Conservation (phyloP, 352 stramenopile species). For the Phytophthora fragariaefolia region DNA sequence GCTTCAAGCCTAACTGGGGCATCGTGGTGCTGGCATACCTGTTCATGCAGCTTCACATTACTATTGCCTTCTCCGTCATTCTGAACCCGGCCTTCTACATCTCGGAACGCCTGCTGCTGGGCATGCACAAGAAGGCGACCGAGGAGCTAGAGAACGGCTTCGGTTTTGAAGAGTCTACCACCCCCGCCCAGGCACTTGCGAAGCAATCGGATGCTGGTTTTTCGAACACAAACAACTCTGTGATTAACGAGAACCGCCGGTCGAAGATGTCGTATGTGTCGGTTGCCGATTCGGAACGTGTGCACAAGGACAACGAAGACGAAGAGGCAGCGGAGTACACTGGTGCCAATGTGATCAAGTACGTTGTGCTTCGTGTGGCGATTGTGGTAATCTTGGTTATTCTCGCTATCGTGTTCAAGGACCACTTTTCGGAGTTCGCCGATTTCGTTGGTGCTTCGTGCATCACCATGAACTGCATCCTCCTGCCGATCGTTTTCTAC, state of each 20-base stretch:
- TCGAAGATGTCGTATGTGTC: conserved; percentile 62
- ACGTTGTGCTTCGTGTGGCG: conserved; percentile 33
- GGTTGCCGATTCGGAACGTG: conserved; percentile 46
- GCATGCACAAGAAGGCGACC: conserved; percentile 52
- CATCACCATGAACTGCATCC: conserved; percentile 67
- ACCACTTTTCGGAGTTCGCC: conserved; percentile 65
- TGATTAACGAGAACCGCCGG: conserved; percentile 13
- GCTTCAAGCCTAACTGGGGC: conserved; percentile 52
- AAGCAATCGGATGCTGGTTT: conserved; percentile 33
- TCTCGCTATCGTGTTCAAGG: conserved; percentile 50
- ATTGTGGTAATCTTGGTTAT: conserved; percentile 50
- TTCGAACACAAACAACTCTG: conserved; percentile 18
- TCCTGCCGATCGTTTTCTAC: conserved; percentile 72
- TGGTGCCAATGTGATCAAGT: conserved; percentile 41
- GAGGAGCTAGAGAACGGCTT: conserved; percentile 39
- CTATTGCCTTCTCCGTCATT: conserved; percentile 54
- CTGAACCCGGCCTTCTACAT: conserved; percentile 57
- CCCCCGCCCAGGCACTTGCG: conserved; percentile 8
- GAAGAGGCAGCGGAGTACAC: conserved; percentile 43
- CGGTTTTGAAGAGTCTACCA: conserved; percentile 20
- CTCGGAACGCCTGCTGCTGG: conserved; percentile 48
- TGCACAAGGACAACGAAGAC: conserved; percentile 40
- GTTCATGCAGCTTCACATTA: conserved; percentile 69
- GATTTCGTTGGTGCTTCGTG: conserved; percentile 69
- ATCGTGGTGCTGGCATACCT: conserved; percentile 54